Evolutionary conservation across 2,329 filamentous ascomycete genomes (phyloP).

Genomic region (Aspergillus sp.): DNA sequence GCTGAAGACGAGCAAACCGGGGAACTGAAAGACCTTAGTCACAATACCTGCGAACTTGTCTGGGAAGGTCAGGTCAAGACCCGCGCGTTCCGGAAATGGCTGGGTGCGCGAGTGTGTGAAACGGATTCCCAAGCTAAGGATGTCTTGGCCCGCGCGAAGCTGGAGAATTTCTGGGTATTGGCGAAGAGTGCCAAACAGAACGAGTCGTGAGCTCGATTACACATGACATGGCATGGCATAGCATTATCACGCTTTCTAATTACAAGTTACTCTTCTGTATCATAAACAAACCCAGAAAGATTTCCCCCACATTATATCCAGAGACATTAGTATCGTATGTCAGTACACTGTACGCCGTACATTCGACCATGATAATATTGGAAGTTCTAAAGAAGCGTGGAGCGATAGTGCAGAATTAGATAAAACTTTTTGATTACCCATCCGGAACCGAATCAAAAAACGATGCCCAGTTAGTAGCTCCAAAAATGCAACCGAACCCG

Average conservation of each 20-base stretch:
- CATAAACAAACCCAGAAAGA: neutral
- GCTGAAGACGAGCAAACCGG: conserved; percentile 73
- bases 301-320: neutral
- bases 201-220: conserved; percentile 24
- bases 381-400: neutral
- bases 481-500: conserved; percentile 23
- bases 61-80: conserved; percentile 89
- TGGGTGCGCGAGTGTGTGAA: conserved; percentile 80
- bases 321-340: neutral
- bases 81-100: conserved; percentile 82
- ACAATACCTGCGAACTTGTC: conserved; percentile 79
- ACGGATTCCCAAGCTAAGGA: conserved; percentile 87
- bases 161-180: conserved; percentile 93
- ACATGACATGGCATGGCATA: neutral
- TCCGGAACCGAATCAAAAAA: neutral
- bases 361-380: neutral
- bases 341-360: neutral
- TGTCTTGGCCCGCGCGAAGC: conserved; percentile 73
- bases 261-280: neutral
- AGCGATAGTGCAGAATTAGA: neutral
- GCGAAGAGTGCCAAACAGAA: conserved; percentile 66
- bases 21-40: conserved; percentile 74
- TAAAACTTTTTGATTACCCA: conserved; percentile 4
- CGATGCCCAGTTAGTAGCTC: conserved; percentile 14
- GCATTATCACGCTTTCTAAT: neutral